These are phyloP conservation scores for Cnidoscolus chayamansa DNA, from an alignment of 441 rosid species.

Conservation along the genomic window DNA sequence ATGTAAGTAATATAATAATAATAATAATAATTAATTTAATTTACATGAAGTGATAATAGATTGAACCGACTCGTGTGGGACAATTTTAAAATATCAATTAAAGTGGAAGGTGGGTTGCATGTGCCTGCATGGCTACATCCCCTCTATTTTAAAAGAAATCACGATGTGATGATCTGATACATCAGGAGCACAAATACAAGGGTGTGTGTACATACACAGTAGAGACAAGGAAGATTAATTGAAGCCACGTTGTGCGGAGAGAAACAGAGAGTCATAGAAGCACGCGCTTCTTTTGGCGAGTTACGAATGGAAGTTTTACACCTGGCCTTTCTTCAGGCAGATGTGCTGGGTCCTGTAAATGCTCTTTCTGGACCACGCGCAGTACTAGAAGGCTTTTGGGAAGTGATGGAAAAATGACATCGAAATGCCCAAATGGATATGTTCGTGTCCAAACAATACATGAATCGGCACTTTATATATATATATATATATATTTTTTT, in stretches of 20 bases:
- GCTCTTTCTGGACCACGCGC: neutral
- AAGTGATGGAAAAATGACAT: neutral
- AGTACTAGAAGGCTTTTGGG: neutral
- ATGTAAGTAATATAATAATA: too few species aligned
- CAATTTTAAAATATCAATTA: too few species aligned
- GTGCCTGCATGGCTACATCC: too few species aligned
- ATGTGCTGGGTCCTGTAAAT: neutral
- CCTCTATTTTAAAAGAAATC: too few species aligned
- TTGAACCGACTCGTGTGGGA: too few species aligned
- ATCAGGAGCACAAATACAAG: neutral
- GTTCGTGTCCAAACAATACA: neutral
- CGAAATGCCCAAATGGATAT: neutral
- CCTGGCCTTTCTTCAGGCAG: neutral
- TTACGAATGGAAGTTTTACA: neutral
- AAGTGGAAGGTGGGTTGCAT: too few species aligned
- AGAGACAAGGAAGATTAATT: neutral
- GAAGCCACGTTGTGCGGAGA: neutral
- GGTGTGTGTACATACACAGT: neutral
- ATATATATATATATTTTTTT: too few species aligned
- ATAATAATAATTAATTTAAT: too few species aligned
- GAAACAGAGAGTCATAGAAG: neutral
- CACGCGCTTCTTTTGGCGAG: neutral
- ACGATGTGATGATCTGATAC: too few species aligned
- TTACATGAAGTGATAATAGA: too few species aligned
- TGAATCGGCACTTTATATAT: too few species aligned